These are phyloP conservation scores for Porcisia hertigi DNA, from an alignment of 208 protist species.

Conservation along the genomic window DNA sequence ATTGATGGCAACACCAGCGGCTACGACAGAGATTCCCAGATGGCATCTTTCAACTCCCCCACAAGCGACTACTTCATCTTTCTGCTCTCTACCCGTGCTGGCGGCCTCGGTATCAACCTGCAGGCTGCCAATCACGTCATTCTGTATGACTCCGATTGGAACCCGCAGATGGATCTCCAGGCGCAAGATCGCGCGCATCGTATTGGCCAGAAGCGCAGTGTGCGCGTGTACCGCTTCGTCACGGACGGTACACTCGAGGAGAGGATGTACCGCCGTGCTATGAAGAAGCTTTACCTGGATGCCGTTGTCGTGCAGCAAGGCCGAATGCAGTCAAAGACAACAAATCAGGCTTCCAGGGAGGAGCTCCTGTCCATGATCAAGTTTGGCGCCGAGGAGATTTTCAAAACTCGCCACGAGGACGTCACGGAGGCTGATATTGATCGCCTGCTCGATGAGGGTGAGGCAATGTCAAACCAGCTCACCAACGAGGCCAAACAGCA, in stretches of 20 bases:
- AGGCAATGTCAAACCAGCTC: slow-evolving; percentile 85
- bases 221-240: slow-evolving; percentile 97
- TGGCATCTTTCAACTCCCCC: slow-evolving; percentile 94
- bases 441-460: slow-evolving; percentile 91
- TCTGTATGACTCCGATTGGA: slow-evolving; percentile 99
- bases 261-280: slow-evolving; percentile 97
- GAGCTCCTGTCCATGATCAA: slow-evolving; percentile 98
- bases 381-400: slow-evolving; percentile 98
- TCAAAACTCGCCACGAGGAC: slow-evolving; percentile 89
- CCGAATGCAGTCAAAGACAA: slow-evolving; percentile 59
- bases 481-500: slow-evolving; percentile 81
- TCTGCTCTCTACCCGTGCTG: slow-evolving; percentile 97
- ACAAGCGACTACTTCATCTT: slow-evolving; percentile 96
- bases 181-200: slow-evolving; percentile 98
- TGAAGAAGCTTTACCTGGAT: slow-evolving; percentile 98
- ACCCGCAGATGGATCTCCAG: slow-evolving; percentile 98
- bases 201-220: slow-evolving; percentile 98
- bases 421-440: slow-evolving; percentile 99
- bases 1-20: slow-evolving; percentile 92
- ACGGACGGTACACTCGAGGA: slow-evolving; percentile 98
- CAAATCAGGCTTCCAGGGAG: slow-evolving; percentile 82
- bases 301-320: slow-evolving; percentile 98
- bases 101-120: slow-evolving; percentile 99
- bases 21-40: slow-evolving; percentile 89
- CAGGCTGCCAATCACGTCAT: slow-evolving; percentile 98